phyloP scores from a whole-genome alignment of 371 early-diverging fungal species.

The Chytridiales sp. region DNA sequence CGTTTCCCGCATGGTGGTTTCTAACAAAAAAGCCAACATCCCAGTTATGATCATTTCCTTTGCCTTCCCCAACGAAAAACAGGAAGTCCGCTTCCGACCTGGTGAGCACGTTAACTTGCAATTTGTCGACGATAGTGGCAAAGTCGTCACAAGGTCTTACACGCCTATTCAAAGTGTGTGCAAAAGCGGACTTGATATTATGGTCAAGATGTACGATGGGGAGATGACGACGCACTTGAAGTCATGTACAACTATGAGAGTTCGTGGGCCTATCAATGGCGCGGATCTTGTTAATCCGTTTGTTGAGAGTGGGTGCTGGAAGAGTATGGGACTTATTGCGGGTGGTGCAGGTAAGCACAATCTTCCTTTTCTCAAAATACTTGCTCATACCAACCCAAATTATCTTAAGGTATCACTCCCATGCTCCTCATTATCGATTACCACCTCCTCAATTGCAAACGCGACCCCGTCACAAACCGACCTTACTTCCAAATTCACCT shows the following conservation, averaged over 20 bases:
- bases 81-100: conserved; percentile 22
- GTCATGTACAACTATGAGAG: conserved; percentile 21
- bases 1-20: conserved; percentile 9
- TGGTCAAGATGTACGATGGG: conserved; percentile 40
- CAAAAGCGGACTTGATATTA: conserved; percentile 30
- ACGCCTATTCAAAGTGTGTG: conserved; percentile 32
- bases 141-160: conserved; percentile 34
- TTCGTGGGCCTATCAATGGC: conserved; percentile 31
- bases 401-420: conserved; percentile 34
- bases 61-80: conserved; percentile 18
- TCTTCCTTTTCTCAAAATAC: background rate
- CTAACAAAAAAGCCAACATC: conserved; percentile 8
- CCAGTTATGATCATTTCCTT: conserved; percentile 30
- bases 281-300: conserved; percentile 20
- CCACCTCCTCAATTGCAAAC: conserved; percentile 22
- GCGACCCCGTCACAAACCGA: conserved; percentile 26
- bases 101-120: conserved; percentile 36
- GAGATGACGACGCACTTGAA: conserved; percentile 36
- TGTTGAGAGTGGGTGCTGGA: conserved; percentile 30
- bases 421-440: conserved; percentile 44
- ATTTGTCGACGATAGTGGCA: conserved; percentile 26
- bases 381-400: background rate
- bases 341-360: conserved; percentile 31
- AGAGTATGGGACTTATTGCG: conserved; percentile 31
- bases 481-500: conserved; percentile 28